Percentiles rank a stretch among this genome's conserved stretches.
Conservation (phyloP, 768 basidiomycete genomes). For the Pleurotus djamor region DNA sequence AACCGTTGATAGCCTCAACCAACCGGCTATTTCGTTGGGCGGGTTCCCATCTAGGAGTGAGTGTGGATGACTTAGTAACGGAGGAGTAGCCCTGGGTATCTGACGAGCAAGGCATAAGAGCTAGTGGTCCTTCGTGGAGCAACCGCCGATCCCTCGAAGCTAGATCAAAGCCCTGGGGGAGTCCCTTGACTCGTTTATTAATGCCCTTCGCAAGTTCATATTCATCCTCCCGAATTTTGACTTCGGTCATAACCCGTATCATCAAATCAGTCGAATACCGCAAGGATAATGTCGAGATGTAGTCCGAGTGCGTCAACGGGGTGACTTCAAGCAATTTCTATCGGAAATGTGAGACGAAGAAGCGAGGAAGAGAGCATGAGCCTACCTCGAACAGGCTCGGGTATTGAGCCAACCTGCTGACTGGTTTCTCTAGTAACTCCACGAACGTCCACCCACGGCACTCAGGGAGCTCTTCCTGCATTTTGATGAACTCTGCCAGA, state of each 20-base stretch:
- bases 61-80: slow-evolving; percentile 9
- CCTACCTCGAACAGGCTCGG: slow-evolving; percentile 74
- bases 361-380: background rate
- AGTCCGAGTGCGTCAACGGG: slow-evolving; percentile 66
- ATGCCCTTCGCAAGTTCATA: slow-evolving; percentile 73
- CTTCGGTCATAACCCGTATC: slow-evolving; percentile 79
- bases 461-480: slow-evolving; percentile 56
- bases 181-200: slow-evolving; percentile 54
- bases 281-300: slow-evolving; percentile 63
- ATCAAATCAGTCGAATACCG: slow-evolving; percentile 67
- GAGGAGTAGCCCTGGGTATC: slow-evolving; percentile 33
- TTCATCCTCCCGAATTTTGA: slow-evolving; percentile 84
- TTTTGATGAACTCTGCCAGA: slow-evolving; percentile 81
- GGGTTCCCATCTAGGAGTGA: background rate
- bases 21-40: slow-evolving; percentile 27
- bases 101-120: no score
- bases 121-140: slow-evolving; percentile 53
- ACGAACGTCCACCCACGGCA: slow-evolving; percentile 64
- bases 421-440: slow-evolving; percentile 71
- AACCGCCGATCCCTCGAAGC: slow-evolving; percentile 75
- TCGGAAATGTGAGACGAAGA: slow-evolving; percentile 6
- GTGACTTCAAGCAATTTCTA: slow-evolving; percentile 74
- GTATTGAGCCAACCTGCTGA: slow-evolving; percentile 69
- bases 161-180: slow-evolving; percentile 51
- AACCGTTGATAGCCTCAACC: slow-evolving; percentile 39